Conservation (phyloP, 2,329 filamentous ascomycete genomes). For the Mycosphaerella sp. region DNA sequence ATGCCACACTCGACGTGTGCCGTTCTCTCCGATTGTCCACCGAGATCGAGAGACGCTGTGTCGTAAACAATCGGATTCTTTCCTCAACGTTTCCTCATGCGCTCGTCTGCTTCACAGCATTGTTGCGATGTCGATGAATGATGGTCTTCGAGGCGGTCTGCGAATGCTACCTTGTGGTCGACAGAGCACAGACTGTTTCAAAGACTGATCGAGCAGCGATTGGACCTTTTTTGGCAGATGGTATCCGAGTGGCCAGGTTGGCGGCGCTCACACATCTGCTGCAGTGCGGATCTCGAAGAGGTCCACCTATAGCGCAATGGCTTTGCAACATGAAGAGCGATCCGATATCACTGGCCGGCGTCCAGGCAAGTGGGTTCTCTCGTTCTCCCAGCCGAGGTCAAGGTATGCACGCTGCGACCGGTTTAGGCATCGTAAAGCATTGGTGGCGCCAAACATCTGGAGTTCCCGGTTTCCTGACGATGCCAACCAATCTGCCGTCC, state of each 20-base stretch:
- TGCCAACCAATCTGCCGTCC: conserved; percentile 13
- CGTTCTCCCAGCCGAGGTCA: conserved; percentile 14
- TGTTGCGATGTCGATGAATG: conserved; percentile 13
- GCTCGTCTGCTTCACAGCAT: conserved; percentile 6
- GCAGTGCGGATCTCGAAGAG: conserved; percentile 10
- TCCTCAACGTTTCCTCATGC: conserved; percentile 9
- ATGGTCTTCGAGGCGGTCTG: conserved; percentile 23
- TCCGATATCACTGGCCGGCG: conserved; percentile 8
- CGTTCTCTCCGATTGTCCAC: conserved; percentile 7
- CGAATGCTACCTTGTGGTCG: conserved; percentile 20
- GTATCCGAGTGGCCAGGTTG: conserved; percentile 14
- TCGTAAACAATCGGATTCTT: conserved; percentile 14
- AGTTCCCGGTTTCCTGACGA: conserved; percentile 10
- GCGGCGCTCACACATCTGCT: conserved; percentile 3
- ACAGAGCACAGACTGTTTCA: conserved; percentile 29
- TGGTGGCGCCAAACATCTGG: conserved; percentile 14
- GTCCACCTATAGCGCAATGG: conserved; percentile 8
- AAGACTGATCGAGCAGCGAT: conserved; percentile 25
- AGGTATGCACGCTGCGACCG: conserved; percentile 17
- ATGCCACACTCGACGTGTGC: not conserved
- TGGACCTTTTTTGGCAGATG: conserved; percentile 19
- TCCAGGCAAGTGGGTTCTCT: conserved; percentile 9
- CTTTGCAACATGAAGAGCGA: conserved; percentile 14
- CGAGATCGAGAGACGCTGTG: conserved; percentile 11
- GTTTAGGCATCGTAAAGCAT: conserved; percentile 8